These are phyloP conservation scores for Septoria petroselini DNA, from an alignment of 2,329 filamentous ascomycete genomes.

Conservation along the genomic window DNA sequence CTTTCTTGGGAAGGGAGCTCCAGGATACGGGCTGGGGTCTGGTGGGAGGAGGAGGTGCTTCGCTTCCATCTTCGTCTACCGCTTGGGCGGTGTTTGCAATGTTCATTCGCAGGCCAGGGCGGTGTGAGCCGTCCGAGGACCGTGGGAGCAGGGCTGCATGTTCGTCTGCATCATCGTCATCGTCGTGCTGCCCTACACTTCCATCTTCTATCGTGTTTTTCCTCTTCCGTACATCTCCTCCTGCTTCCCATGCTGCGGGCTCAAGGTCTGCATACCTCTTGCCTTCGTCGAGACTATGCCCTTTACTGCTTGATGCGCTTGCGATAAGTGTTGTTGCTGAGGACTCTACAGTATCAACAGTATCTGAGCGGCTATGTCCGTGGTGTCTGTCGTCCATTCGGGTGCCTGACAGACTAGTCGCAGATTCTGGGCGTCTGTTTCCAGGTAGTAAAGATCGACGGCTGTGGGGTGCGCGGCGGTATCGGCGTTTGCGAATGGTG, in stretches of 20 bases:
- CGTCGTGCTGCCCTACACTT: slow-evolving; percentile 11
- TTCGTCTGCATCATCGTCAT: slow-evolving; percentile 17
- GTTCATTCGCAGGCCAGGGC: background rate
- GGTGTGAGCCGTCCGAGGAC: too few relatives aligned
- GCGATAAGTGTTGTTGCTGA: slow-evolving; percentile 30
- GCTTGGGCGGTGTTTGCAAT: slow-evolving; percentile 14
- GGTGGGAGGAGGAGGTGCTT: slow-evolving; percentile 19
- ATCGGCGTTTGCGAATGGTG: slow-evolving; percentile 13
- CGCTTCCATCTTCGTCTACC: slow-evolving; percentile 21
- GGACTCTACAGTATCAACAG: slow-evolving; percentile 27
- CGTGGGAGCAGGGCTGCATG: slow-evolving; percentile 4
- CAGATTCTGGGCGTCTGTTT: background rate
- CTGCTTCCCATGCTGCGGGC: slow-evolving; percentile 20
- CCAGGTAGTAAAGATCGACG: slow-evolving; percentile 9
- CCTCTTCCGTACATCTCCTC: slow-evolving; percentile 14
- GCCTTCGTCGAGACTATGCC: slow-evolving; percentile 23
- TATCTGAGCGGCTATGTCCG: slow-evolving; percentile 9
- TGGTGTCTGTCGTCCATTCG: slow-evolving; percentile 18
- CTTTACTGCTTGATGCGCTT: slow-evolving; percentile 17
- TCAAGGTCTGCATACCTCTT: slow-evolving; percentile 26
- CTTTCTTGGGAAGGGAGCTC: slow-evolving; percentile 70
- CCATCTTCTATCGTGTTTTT: slow-evolving; percentile 13
- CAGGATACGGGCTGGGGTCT: slow-evolving; percentile 59
- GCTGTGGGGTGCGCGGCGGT: slow-evolving; percentile 7
- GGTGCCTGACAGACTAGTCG: background rate